Conservation (phyloP, 2,329 filamentous ascomycete species). For the Sporothrix pallida region DNA sequence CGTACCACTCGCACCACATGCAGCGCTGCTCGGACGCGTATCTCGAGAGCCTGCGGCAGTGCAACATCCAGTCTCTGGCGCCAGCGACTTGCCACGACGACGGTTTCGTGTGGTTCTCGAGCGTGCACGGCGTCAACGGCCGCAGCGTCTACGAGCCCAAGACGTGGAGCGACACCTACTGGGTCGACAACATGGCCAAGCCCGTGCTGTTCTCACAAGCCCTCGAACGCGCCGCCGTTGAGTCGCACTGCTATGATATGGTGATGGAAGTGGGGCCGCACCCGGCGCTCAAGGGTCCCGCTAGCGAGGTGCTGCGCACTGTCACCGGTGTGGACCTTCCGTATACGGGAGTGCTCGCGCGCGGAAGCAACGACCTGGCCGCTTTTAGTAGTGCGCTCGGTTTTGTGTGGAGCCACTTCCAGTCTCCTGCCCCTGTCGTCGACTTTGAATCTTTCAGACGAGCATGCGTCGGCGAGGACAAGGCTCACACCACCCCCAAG, state of each 20-base stretch:
- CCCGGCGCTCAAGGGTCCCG: conserved; percentile 40
- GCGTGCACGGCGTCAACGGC: conserved; percentile 44
- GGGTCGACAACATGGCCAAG: conserved; percentile 44
- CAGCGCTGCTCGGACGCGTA: conserved; percentile 45
- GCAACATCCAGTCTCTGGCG: conserved; percentile 39
- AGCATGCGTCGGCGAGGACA: conserved; percentile 21
- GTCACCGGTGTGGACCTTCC: conserved; percentile 36
- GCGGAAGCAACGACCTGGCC: conserved; percentile 34
- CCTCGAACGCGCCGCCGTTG: conserved; percentile 33
- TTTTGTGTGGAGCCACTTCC: conserved; percentile 34
- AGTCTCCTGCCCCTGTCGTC: conserved; percentile 24
- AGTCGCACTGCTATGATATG: conserved; percentile 34
- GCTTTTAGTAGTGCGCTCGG: conserved; percentile 33
- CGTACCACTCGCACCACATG: conserved; percentile 60
- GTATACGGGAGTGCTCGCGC: conserved; percentile 32
- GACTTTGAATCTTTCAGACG: conserved; percentile 36
- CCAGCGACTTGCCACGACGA: conserved; percentile 31
- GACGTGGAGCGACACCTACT: conserved; percentile 41
- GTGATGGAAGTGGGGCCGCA: conserved; percentile 44
- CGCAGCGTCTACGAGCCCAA: conserved; percentile 31
- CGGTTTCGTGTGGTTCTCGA: conserved; percentile 49
- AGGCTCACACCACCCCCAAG: conserved; percentile 9
- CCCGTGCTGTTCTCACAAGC: conserved; percentile 43
- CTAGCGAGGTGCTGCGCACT: conserved; percentile 39
- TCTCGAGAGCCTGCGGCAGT: conserved; percentile 42